These are phyloP conservation scores for Metschnikowia corniflorae DNA, from an alignment of 805 yeast species.

Conservation along the genomic window DNA sequence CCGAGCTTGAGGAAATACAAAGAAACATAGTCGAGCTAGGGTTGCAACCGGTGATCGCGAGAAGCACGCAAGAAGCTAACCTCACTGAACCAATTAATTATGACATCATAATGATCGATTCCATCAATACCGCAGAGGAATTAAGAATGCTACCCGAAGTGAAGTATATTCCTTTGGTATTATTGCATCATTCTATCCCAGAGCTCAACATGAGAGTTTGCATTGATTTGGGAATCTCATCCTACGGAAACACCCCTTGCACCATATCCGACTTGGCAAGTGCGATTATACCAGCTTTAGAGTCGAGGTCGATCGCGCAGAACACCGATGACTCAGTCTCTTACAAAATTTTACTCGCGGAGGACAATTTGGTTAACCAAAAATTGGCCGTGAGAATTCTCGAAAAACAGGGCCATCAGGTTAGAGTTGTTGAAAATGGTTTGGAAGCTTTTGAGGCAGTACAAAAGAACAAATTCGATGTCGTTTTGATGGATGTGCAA, in stretches of 20 bases:
- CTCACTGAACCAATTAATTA: conserved; percentile 56
- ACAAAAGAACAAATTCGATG: conserved; percentile 64
- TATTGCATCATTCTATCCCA: conserved; percentile 72
- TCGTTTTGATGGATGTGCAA: conserved; percentile 88
- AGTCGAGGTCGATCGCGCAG: conserved; percentile 74
- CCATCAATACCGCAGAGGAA: conserved; percentile 67
- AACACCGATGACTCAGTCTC: conserved; percentile 75
- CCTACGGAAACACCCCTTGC: conserved; percentile 88
- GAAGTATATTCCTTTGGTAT: conserved; percentile 80
- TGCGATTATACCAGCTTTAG: conserved; percentile 79
- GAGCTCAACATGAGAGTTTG: conserved; percentile 77
- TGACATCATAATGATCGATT: conserved; percentile 81
- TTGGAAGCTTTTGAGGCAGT: conserved; percentile 77
- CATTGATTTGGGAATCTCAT: conserved; percentile 79
- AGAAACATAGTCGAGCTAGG: conserved; percentile 52
- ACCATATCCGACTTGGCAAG: conserved; percentile 77
- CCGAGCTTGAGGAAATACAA: conserved; percentile 49
- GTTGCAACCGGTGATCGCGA: conserved; percentile 58
- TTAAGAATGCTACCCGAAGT: conserved; percentile 70
- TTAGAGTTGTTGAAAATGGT: conserved; percentile 84
- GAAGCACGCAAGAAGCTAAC: conserved; percentile 54
- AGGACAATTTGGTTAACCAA: conserved; percentile 84
- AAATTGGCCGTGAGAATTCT: conserved; percentile 80
- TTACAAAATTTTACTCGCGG: conserved; percentile 75
- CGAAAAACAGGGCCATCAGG: conserved; percentile 82